Conservation (phyloP, 805 yeast species). For the Ogataea pini region DNA sequence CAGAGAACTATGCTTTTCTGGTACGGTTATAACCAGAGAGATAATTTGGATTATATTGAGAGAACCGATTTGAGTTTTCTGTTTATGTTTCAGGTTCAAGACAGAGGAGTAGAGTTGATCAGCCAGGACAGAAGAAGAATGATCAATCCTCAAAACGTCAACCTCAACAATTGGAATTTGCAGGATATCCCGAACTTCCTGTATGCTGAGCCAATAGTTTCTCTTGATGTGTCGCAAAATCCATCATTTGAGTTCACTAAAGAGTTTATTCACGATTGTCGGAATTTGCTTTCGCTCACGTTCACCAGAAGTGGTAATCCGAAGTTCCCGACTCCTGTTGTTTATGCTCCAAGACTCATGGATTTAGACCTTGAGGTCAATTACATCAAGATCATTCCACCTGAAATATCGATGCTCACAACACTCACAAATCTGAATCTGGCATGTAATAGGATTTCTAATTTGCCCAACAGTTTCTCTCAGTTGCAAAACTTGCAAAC, state of each 20-base stretch:
- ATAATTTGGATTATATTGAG: conserved; percentile 74
- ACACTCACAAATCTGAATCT: conserved; percentile 61
- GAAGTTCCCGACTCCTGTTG: conserved; percentile 70
- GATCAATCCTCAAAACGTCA: conserved; percentile 69
- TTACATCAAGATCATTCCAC: conserved; percentile 64
- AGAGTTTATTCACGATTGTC: conserved; percentile 81
- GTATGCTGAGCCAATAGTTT: conserved; percentile 78
- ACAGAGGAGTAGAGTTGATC: conserved; percentile 49
- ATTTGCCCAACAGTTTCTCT: conserved; percentile 62
- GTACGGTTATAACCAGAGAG: conserved; percentile 80
- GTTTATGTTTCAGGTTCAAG: conserved; percentile 80
- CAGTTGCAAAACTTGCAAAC: conserved; percentile 53
- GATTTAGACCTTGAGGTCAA: conserved; percentile 77
- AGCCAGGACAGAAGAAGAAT: conserved; percentile 38
- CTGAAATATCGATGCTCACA: conserved; percentile 52
- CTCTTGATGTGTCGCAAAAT: conserved; percentile 80
- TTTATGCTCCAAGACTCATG: conserved; percentile 66
- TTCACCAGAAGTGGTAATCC: conserved; percentile 75
- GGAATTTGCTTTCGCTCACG: conserved; percentile 63
- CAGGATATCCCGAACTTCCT: conserved; percentile 84
- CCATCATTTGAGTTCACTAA: conserved; percentile 82
- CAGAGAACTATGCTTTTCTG: conserved; percentile 71
- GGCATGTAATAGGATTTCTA: conserved; percentile 71
- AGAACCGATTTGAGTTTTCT: conserved; percentile 81
- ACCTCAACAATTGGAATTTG: conserved; percentile 69